Evolutionary conservation across 768 basidiomycete genomes (phyloP).

Genomic region (Myochromella boudieri): DNA sequence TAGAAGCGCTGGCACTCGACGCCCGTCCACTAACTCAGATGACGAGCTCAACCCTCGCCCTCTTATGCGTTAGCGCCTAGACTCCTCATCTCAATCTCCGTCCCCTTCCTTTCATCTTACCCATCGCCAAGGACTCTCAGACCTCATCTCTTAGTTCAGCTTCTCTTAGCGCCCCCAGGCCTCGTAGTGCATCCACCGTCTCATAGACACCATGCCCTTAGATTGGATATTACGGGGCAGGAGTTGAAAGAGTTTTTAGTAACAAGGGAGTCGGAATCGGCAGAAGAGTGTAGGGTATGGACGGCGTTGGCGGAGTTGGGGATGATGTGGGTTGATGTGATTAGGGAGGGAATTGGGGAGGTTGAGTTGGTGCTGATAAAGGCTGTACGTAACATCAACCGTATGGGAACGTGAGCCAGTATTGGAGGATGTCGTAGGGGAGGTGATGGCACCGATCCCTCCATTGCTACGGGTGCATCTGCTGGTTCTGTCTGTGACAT

Average conservation of each 20-base stretch:
- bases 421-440: too few species aligned
- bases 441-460: conserved; percentile 22
- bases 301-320: conserved; percentile 70
- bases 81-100: too few species aligned
- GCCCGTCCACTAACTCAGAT: too few species aligned
- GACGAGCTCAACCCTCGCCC: too few species aligned
- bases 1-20: too few species aligned
- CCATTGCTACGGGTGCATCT: conserved; percentile 49
- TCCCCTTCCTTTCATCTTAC: too few species aligned
- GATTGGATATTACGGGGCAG: conserved; percentile 54
- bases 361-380: conserved; percentile 70
- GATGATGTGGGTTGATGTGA: conserved; percentile 44
- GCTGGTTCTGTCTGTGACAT: conserved; percentile 61
- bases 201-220: conserved; percentile 52
- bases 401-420: not conserved
- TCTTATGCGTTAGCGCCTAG: too few species aligned
- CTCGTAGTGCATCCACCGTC: conserved; percentile 66
- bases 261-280: conserved; percentile 48
- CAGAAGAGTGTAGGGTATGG: conserved; percentile 72
- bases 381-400: conserved; percentile 51
- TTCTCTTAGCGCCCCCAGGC: conserved; percentile 64
- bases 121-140: too few species aligned
- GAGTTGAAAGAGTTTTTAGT: conserved; percentile 58
- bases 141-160: conserved; percentile 39
- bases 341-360: conserved; percentile 49